Conservation (phyloP, 2,329 filamentous ascomycete species). For the Paecilomyces sp. region DNA sequence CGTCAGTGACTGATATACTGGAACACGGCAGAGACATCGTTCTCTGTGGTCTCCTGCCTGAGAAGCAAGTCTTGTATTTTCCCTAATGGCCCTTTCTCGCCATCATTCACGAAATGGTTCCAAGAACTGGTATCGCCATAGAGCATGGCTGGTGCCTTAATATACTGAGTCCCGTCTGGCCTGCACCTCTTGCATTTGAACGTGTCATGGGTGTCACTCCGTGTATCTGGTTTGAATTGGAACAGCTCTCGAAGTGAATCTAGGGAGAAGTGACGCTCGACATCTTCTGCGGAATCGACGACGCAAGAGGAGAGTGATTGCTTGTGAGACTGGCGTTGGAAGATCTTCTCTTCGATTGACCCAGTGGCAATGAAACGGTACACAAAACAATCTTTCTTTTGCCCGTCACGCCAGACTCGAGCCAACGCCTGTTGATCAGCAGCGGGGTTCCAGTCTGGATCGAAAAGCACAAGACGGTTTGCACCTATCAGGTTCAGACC, state of each 20-base stretch:
- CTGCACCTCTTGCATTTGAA: constrained; percentile 97
- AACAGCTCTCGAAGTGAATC: constrained; percentile 90
- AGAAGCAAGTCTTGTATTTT: constrained; percentile 86
- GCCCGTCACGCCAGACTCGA: constrained; percentile 96
- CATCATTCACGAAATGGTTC: constrained; percentile 90
- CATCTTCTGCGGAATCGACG: constrained; percentile 92
- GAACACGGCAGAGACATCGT: constrained; percentile 87
- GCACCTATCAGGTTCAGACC: constrained; percentile 93
- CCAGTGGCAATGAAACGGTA: constrained; percentile 99
- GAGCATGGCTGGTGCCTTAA: constrained; percentile 90
- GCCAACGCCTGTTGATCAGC: constrained; percentile 95
- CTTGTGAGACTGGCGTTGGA: constrained; percentile 97
- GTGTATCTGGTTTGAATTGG: constrained; percentile 78
- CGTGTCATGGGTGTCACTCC: constrained; percentile 92
- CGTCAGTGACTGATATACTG: constrained; percentile 90
- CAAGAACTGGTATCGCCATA: constrained; percentile 99
- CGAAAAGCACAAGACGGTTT: constrained; percentile 90
- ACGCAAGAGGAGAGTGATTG: constrained; percentile 94
- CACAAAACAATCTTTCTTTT: constrained; percentile 99
- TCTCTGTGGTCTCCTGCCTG: constrained; percentile 72
- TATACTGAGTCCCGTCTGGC: constrained; percentile 74
- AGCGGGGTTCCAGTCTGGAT: constrained; percentile 96
- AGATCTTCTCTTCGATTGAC: constrained; percentile 98
- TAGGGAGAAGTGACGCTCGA: constrained; percentile 90
- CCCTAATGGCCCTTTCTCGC: constrained; percentile 57